A percentile compares a stretch with the other conserved stretches of the same genome.
phyloP scores from a whole-genome alignment of 805 yeast species.

The Limtongia smithiae region DNA sequence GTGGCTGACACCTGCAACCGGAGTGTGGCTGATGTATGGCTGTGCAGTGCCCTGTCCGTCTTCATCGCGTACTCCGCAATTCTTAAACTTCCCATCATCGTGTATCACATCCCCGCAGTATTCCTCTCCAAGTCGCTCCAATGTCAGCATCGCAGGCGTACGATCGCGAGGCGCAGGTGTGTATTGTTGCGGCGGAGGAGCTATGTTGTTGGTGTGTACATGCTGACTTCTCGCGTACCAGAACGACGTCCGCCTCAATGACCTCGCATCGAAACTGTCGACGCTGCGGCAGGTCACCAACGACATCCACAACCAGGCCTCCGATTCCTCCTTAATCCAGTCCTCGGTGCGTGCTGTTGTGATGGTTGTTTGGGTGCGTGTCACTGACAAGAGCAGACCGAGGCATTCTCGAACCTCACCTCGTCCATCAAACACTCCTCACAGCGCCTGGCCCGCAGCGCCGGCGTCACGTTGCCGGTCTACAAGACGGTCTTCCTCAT shows the following conservation, averaged over 20 bases:
- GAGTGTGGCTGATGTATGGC: too few relatives aligned
- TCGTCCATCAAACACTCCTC: constrained; percentile 47
- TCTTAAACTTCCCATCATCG: too few relatives aligned
- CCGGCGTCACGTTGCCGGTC: constrained; percentile 49
- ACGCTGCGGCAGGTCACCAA: constrained; percentile 61
- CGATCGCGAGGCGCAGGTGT: constrained; percentile 35
- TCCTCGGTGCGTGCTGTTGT: constrained; percentile 33
- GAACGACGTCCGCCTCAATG: constrained; percentile 62
- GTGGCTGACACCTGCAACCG: too few relatives aligned
- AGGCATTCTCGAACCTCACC: constrained; percentile 36
- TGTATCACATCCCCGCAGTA: too few relatives aligned
- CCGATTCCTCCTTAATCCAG: constrained; percentile 44
- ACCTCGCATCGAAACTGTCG: constrained; percentile 61
- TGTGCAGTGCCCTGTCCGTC: too few relatives aligned
- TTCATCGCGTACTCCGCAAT: too few relatives aligned
- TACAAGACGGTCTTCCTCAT: constrained; percentile 46
- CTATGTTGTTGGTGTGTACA: neutral
- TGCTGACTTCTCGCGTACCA: constrained; percentile 32
- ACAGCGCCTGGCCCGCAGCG: constrained; percentile 46
- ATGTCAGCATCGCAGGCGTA: constrained; percentile 29
- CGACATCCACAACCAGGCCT: constrained; percentile 64
- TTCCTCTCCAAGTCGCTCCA: too few relatives aligned
- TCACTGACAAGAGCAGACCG: constrained; percentile 10
- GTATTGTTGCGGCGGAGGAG: neutral
- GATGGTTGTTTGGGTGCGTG: neutral